Evolutionary conservation across 176 grass and related monocot genomes (phyloP).

Genomic region (Carex myosuroides): DNA sequence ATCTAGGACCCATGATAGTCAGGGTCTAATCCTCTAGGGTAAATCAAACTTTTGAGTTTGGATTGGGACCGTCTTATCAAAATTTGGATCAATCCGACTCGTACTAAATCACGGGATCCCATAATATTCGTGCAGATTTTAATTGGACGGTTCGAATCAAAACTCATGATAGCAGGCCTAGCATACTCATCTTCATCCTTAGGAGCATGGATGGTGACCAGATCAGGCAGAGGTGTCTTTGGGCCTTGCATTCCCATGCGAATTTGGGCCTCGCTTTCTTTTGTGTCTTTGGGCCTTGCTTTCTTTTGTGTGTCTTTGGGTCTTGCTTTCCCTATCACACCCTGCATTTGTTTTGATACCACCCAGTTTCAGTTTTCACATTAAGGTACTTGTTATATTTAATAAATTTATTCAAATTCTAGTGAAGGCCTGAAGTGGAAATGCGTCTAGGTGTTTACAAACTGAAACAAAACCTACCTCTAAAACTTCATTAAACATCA

Average conservation of each 20-base stretch:
- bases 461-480: neutral
- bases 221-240: conserved; percentile 48
- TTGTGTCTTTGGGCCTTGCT: conserved; percentile 47
- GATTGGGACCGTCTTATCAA: no score
- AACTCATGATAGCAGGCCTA: conserved; percentile 28
- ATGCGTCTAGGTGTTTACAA: neutral
- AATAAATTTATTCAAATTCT: no score
- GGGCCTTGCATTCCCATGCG: conserved; percentile 66
- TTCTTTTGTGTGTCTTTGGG: conserved; percentile 20
- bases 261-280: conserved; percentile 40
- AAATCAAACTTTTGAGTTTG: no score
- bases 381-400: no score
- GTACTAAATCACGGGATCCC: no score
- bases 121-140: no score
- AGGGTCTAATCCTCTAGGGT: no score
- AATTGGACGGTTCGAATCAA: no score
- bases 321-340: conserved; percentile 73
- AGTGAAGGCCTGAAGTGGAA: no score
- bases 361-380: neutral
- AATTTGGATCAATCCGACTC: no score
- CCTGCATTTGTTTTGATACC: conserved; percentile 21
- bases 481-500: neutral
- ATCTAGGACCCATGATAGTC: no score
- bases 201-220: conserved; percentile 69
- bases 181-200: conserved; percentile 74